Conservation (phyloP, 1,284 basidiomycete genomes). For the Ustilago nuda region DNA sequence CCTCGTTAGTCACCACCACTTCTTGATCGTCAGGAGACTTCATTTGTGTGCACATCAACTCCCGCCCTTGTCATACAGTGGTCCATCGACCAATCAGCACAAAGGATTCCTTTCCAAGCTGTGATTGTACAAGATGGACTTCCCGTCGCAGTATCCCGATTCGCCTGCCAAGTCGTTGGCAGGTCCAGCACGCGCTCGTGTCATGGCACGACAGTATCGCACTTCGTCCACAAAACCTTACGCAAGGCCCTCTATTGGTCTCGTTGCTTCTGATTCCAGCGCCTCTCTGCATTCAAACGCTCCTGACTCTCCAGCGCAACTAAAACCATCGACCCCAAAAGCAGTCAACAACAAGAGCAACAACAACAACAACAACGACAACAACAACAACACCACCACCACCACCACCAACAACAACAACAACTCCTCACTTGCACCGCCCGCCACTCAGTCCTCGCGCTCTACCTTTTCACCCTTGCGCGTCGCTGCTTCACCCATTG, state of each 20-base stretch:
- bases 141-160: slow-evolving; percentile 51
- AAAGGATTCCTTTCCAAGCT: not conserved
- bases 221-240: slow-evolving; percentile 52
- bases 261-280: slow-evolving; percentile 19
- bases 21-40: slow-evolving; percentile 1
- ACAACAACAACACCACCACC: slow-evolving; percentile 23
- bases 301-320: slow-evolving; percentile 19
- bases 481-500: slow-evolving; percentile 45
- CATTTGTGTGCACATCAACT: slow-evolving; percentile 1
- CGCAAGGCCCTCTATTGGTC: slow-evolving; percentile 24
- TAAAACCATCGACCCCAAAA: slow-evolving; percentile 23
- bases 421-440: slow-evolving; percentile 29
- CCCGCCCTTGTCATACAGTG: not conserved
- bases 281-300: slow-evolving; percentile 24
- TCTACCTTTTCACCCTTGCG: slow-evolving; percentile 48
- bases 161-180: slow-evolving; percentile 48
- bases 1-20: not conserved
- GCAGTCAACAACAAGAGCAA: slow-evolving; percentile 8
- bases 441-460: slow-evolving; percentile 15
- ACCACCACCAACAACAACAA: slow-evolving; percentile 22
- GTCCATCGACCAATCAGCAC: not conserved
- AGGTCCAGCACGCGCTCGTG: slow-evolving; percentile 44
- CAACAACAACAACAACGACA: slow-evolving; percentile 19
- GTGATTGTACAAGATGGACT: slow-evolving; percentile 38
- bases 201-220: slow-evolving; percentile 46